Evolutionary conservation across 2,329 filamentous ascomycete species (phyloP).

Genomic region (Knoxdaviesia capensis): DNA sequence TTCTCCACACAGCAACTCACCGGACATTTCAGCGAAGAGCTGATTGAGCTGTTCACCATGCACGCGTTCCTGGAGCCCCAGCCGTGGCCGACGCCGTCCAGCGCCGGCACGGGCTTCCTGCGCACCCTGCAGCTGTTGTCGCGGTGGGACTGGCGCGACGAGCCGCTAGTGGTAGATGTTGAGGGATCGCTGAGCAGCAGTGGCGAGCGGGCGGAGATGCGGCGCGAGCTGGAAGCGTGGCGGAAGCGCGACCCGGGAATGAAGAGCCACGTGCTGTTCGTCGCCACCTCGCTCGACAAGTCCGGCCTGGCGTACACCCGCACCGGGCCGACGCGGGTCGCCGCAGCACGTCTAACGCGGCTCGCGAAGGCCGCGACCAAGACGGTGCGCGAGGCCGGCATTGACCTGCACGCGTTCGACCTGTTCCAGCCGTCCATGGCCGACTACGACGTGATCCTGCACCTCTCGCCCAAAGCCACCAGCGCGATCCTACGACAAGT

Average conservation of each 20-base stretch:
- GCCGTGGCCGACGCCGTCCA: slow-evolving; percentile 63
- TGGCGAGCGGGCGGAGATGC: slow-evolving; percentile 40
- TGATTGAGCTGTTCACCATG: slow-evolving; percentile 67
- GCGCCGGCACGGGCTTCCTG: slow-evolving; percentile 59
- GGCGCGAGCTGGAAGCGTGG: slow-evolving; percentile 62
- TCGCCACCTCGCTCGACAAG: slow-evolving; percentile 57
- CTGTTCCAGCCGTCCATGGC: slow-evolving; percentile 54
- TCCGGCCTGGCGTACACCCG: slow-evolving; percentile 68
- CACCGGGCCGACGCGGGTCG: slow-evolving; percentile 52
- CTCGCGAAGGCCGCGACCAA: slow-evolving; percentile 60
- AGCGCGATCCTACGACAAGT: slow-evolving; percentile 19
- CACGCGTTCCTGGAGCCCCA: slow-evolving; percentile 63
- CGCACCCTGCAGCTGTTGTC: slow-evolving; percentile 63
- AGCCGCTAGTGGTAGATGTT: slow-evolving; percentile 65
- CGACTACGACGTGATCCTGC: slow-evolving; percentile 77
- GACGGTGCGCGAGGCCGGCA: slow-evolving; percentile 30
- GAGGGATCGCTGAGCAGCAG: slow-evolving; percentile 22
- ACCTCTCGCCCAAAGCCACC: slow-evolving; percentile 37
- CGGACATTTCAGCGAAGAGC: slow-evolving; percentile 55
- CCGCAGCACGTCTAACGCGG: slow-evolving; percentile 64
- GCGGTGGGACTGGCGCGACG: slow-evolving; percentile 78
- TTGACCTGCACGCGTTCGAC: slow-evolving; percentile 18
- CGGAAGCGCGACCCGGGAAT: slow-evolving; percentile 73
- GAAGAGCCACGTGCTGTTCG: slow-evolving; percentile 66
- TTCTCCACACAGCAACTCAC: slow-evolving; percentile 65